Percentiles rank a stretch among this genome's conserved stretches.
Evolutionary conservation across 2,329 filamentous ascomycete species (phyloP).

Genomic region (Dactylonectria estremocensis): DNA sequence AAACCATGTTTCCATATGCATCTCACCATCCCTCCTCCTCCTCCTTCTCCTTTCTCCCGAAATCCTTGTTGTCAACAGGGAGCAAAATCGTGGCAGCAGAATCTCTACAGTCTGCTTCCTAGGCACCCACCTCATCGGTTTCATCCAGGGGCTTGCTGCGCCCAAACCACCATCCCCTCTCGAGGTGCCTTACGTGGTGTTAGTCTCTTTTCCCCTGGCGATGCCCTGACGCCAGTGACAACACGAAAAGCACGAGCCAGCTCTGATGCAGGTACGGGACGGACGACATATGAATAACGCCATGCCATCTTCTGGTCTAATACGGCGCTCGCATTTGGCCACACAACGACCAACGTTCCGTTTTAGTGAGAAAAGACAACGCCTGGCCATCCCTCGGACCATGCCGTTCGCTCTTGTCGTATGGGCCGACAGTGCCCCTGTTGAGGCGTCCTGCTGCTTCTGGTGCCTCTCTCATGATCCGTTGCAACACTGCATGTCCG

Average conservation of each 20-base stretch:
- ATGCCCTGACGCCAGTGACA: constrained; percentile 24
- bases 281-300: constrained; percentile 28
- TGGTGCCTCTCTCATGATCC: constrained; percentile 8
- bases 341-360: constrained; percentile 18
- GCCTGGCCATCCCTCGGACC: constrained; percentile 2
- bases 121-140: constrained; percentile 22
- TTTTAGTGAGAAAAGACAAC: constrained; percentile 7
- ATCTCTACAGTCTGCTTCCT: constrained; percentile 2
- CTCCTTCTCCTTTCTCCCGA: constrained; percentile 16
- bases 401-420: constrained; percentile 9
- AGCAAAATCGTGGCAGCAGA: constrained; percentile 16
- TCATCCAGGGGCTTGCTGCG: constrained; percentile 38
- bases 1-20: not conserved
- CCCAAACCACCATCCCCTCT: constrained; percentile 23
- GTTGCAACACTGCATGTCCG: constrained; percentile 5
- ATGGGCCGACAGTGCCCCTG: not conserved
- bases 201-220: constrained; percentile 41
- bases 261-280: constrained; percentile 49
- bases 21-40: constrained; percentile 1
- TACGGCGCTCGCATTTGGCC: constrained; percentile 5
- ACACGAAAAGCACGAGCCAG: constrained; percentile 49
- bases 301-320: constrained; percentile 19
- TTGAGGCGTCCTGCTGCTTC: not conserved
- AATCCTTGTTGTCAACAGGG: constrained; percentile 15
- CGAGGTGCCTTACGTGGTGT: constrained; percentile 12